phyloP scores from a whole-genome alignment of 306 rosid species.

The Quercus glauca region DNA sequence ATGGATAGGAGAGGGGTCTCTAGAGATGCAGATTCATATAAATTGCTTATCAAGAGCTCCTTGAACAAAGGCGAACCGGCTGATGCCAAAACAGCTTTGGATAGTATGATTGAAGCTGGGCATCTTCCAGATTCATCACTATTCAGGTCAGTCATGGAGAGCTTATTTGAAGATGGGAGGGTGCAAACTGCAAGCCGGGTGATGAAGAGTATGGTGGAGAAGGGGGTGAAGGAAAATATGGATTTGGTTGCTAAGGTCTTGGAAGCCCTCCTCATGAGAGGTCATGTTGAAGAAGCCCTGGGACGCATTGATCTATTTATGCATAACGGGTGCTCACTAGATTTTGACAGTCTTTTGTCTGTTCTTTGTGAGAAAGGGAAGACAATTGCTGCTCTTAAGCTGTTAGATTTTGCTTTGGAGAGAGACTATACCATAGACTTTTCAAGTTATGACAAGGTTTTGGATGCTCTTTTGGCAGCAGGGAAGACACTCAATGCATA shows the following conservation, averaged over 20 bases:
- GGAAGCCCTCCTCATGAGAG: slow-evolving; percentile 84
- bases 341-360: slow-evolving; percentile 58
- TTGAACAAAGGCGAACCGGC: slow-evolving; percentile 85
- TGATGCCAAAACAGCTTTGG: slow-evolving; percentile 82
- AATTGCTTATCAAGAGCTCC: slow-evolving; percentile 72
- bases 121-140: slow-evolving; percentile 65
- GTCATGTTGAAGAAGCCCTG: slow-evolving; percentile 88
- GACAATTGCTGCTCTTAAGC: slow-evolving; percentile 84
- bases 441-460: slow-evolving; percentile 75
- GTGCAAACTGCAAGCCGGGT: slow-evolving; percentile 94
- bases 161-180: slow-evolving; percentile 82
- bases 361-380: slow-evolving; percentile 77
- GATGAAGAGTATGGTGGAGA: slow-evolving; percentile 87
- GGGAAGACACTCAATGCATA: slow-evolving; percentile 90
- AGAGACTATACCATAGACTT: slow-evolving; percentile 55
- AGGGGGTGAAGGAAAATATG: slow-evolving; percentile 76
- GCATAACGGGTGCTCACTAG: slow-evolving; percentile 53
- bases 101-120: slow-evolving; percentile 82
- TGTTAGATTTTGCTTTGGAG: slow-evolving; percentile 80
- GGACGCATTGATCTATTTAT: slow-evolving; percentile 75
- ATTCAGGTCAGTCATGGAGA: slow-evolving; percentile 67
- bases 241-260: slow-evolving; percentile 79
- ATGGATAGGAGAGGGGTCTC: slow-evolving; percentile 80
- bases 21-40: slow-evolving; percentile 66
- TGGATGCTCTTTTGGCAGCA: slow-evolving; percentile 66